These are phyloP conservation scores for Xylaria multiplex DNA, from an alignment of 2,329 filamentous ascomycete species.

Conservation along the genomic window DNA sequence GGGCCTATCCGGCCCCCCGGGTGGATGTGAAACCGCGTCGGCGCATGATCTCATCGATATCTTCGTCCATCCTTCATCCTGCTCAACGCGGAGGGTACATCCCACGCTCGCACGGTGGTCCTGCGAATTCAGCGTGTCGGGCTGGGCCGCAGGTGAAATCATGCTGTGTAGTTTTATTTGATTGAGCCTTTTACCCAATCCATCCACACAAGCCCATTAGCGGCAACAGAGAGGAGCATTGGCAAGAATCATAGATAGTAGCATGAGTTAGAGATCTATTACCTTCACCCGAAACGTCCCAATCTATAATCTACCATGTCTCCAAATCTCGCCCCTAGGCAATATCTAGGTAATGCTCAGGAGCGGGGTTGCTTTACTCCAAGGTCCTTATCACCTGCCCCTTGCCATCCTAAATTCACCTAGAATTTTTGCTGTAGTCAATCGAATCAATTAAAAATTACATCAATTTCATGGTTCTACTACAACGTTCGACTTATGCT, in stretches of 20 bases:
- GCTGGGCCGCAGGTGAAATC: background rate
- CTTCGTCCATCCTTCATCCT: conserved; percentile 30
- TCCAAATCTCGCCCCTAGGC: conserved; percentile 5
- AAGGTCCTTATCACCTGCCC: background rate
- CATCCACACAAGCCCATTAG: background rate
- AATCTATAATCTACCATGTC: background rate
- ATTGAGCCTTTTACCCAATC: background rate
- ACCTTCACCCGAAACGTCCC: background rate
- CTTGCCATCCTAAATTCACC: background rate
- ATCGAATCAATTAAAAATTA: background rate
- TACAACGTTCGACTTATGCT: background rate
- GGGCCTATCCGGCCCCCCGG: background rate
- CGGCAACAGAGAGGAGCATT: background rate
- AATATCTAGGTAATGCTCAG: background rate
- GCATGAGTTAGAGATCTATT: background rate
- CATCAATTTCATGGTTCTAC: background rate
- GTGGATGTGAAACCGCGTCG: background rate
- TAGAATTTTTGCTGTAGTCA: no score
- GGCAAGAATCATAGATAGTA: background rate
- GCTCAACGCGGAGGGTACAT: conserved; percentile 4
- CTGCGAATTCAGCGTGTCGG: background rate
- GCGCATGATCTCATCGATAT: conserved; percentile 17
- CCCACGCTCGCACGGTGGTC: background rate
- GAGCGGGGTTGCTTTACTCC: background rate
- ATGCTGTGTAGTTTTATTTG: background rate